phyloP scores from a whole-genome alignment of 805 yeast genomes.

The Saccharomycopsis selenospora region DNA sequence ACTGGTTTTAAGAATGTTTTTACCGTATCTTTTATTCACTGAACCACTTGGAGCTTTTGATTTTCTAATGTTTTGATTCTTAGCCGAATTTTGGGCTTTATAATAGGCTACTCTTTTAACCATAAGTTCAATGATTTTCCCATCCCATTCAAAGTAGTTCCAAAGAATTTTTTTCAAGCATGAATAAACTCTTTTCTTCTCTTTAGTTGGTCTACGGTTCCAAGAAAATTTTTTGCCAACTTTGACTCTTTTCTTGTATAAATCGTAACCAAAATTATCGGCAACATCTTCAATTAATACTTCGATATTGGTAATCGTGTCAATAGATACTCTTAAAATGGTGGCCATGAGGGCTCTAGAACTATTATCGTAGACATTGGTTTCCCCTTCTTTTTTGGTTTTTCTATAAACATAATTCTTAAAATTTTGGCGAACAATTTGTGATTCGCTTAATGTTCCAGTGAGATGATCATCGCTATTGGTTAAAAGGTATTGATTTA shows the following conservation, averaged over 20 bases:
- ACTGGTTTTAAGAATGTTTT: neutral
- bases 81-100: neutral
- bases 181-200: neutral
- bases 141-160: neutral
- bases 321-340: neutral
- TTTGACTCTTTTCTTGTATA: neutral
- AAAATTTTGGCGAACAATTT: no score
- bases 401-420: no score
- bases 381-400: neutral
- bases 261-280: neutral
- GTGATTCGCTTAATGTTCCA: no score
- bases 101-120: neutral
- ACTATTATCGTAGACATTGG: neutral
- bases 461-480: no score
- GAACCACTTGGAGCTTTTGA: neutral
- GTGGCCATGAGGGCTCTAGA: neutral
- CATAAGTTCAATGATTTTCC: slow-evolving; percentile 1
- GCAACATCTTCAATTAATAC: neutral
- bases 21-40: neutral
- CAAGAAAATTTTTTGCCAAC: neutral
- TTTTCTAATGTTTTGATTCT: neutral
- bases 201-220: neutral
- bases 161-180: neutral
- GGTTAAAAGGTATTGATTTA: no score
- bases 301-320: neutral